Base-by-base conservation (phyloP, 176 grass and related monocot species). In the Paspalum notatum region DNA sequence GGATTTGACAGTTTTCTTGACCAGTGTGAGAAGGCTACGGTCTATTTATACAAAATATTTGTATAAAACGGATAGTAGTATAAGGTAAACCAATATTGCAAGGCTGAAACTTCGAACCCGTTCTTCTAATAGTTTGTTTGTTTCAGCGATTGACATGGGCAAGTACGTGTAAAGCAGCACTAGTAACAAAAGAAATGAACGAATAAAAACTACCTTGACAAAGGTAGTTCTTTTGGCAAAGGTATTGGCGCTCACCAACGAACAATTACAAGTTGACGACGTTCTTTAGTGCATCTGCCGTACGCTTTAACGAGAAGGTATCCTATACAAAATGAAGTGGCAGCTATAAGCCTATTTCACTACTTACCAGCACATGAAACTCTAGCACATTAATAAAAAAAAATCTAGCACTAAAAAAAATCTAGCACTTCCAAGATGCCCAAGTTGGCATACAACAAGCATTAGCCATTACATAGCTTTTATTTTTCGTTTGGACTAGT, bases 341-440 rank as follows among this genome's bases (percentile, higher is more conserved):
- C 21, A 78, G 27, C 58, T 78, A 72, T 57, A 32, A 45, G 13
- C 47, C 37, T 71, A 77, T 16, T 48, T 14, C 46, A 78, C 15
- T 20, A 71, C 15, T 71, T 56, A 76, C 32, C 32, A 32, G 32
- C 32, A 32, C 32, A 2, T 32, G 61, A 42, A 87, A 44, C 21
- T 52, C 61, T 13, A 68, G 13, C 7, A 71, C 25, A 71, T 71
- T 71, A 71, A 49, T 13, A 27, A 13, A 50, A 1, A 6, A 49
- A 71, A 71, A 8, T 58, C 49, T 47, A 83, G 40, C 58, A 83
- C 11, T 67, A 13, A 50, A 1, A 6, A 49, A 71, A 71, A 8
- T 58, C 49, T 47, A 83, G 40, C 58, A 83, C 11, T 67, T 66
- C 49, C 4, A 7, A 78, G 74, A 88, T 88, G 86, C 74, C 56